Evolutionary conservation across 2,329 filamentous ascomycete species (phyloP).

Genomic region (Aspergillus sp.): DNA sequence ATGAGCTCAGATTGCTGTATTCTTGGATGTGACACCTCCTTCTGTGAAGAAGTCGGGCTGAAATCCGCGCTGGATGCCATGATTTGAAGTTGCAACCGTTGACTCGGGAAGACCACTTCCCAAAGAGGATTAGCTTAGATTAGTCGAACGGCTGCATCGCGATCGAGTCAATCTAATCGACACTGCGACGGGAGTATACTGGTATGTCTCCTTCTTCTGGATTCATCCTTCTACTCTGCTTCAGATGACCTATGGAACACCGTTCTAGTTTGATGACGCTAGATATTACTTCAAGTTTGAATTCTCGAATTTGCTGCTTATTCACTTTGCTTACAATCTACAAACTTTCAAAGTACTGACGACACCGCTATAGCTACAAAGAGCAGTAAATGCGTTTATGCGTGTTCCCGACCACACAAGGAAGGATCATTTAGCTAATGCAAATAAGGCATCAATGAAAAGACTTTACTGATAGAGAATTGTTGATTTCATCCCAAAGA

Average conservation of each 20-base stretch:
- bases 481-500: not conserved
- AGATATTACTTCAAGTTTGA: not conserved
- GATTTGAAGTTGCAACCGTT: not conserved
- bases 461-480: not conserved
- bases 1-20: not conserved
- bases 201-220: not conserved
- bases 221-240: no score
- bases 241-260: no score
- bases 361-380: not conserved
- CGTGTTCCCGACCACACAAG: not conserved
- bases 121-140: not conserved
- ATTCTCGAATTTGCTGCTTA: not conserved
- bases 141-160: not conserved
- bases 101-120: not conserved
- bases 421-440: conserved; percentile 1
- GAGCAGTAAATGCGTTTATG: not conserved
- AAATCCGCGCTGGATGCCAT: not conserved
- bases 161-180: not conserved
- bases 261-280: not conserved
- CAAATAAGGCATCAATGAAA: not conserved
- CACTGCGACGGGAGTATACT: not conserved
- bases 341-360: not conserved
- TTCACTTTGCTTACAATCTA: not conserved
- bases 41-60: not conserved
- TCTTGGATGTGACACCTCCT: not conserved